Evolutionary conservation across 2,329 filamentous ascomycete species (phyloP).

Genomic region (Akanthomyces lecanii): DNA sequence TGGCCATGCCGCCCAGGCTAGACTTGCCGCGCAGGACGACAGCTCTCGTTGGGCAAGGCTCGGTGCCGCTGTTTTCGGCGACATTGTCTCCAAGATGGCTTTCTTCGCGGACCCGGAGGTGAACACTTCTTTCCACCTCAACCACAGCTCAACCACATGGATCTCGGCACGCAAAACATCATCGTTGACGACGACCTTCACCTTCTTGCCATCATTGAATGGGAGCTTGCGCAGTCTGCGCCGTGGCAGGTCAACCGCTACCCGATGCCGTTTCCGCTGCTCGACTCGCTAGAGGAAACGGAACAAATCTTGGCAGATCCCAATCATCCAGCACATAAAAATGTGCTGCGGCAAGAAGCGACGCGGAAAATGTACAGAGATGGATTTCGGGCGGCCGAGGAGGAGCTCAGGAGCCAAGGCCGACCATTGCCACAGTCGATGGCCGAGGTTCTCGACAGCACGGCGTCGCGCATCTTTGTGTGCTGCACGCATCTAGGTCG

Average conservation of each 20-base stretch:
- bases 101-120: too few relatives aligned
- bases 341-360: constrained; percentile 18
- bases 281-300: constrained; percentile 18
- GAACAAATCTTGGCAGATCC: constrained; percentile 20
- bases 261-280: constrained; percentile 29
- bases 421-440: constrained; percentile 1
- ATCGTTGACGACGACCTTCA: constrained; percentile 29
- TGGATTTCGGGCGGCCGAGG: constrained; percentile 20
- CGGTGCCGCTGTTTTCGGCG: constrained; percentile 20
- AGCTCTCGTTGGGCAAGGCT: too few relatives aligned
- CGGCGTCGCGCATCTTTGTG: constrained; percentile 21
- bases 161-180: constrained; percentile 31
- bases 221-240: constrained; percentile 30
- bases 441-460: constrained; percentile 20
- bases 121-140: constrained; percentile 22
- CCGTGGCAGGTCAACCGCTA: constrained; percentile 29
- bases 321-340: constrained; percentile 19
- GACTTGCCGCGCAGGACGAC: too few relatives aligned
- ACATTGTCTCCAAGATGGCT: constrained; percentile 20
- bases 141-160: constrained; percentile 32
- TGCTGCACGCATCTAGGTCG: constrained; percentile 16
- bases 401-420: constrained; percentile 8
- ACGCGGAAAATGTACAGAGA: constrained; percentile 19
- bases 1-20: too few relatives aligned
- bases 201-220: constrained; percentile 30